Base-by-base conservation (phyloP, 345 rosid species). In the Citrus sinensis region DNA sequence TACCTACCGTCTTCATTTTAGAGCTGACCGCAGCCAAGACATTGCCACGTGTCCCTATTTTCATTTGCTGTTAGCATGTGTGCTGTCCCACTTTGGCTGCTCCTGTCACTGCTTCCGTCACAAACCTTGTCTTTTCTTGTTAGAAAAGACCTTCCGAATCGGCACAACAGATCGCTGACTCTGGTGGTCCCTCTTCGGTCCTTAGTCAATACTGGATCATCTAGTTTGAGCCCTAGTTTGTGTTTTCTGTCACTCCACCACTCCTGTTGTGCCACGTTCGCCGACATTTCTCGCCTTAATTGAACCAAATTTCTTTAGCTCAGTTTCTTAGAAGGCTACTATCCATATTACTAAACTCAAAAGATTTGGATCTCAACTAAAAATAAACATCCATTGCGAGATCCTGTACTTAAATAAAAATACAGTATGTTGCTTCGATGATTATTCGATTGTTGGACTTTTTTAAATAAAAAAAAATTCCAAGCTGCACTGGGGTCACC, bases 91-190 rank as follows among this genome's bases (percentile, higher is more conserved):
- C 29, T 32, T 6, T 40, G 4, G 27, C 8, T 19, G 3, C 9
- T 70, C 59, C 51, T 75, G 86, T 84, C 86, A 84, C 19, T 78
- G 86, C 86, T 78, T 84, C 62, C 86, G 86, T 71, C 86, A 84
- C 80, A 11, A 5, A 8, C 68, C 11, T 80, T 29, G 81, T 30
- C 73, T 14, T 46, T 11, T 22, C 56, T 6, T 6, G 67, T 1
- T 19, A 5, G 58, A 17, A 54, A 39, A 10, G 22, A 27, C 8
- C 51, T 14, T 35, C 13, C 14, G 49, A 49, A 71, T 76, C 80
- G 80, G 79, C 77, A 64, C 30, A 27, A 3, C 34, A 72, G 11
- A 0, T 58, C 40, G 56, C 59, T 35, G 61, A 75, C 78, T 3
- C 14, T 19, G 20, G 7, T 19, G 20, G 20, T 70, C 22, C 58